Conservation (phyloP, 2,329 filamentous ascomycete genomes). For the Macrophomina phaseolina region DNA sequence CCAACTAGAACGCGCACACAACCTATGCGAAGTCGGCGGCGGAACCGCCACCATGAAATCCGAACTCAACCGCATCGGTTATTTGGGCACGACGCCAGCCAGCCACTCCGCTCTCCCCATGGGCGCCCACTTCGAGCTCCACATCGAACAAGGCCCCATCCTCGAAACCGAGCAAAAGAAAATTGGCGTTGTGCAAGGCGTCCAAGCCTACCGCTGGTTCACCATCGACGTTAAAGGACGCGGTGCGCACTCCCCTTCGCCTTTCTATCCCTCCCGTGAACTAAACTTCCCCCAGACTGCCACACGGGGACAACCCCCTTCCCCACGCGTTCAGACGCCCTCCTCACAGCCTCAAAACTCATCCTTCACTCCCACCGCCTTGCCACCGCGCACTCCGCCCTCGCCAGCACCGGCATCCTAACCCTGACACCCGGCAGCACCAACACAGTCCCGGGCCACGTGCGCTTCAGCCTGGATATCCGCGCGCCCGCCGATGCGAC, state of each 20-base stretch:
- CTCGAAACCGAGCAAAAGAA: conserved; percentile 68
- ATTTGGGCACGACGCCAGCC: conserved; percentile 64
- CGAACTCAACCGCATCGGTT: conserved; percentile 75
- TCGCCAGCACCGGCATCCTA: conserved; percentile 74
- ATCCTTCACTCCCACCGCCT: conserved; percentile 70
- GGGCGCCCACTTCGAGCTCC: conserved; percentile 80
- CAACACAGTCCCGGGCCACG: conserved; percentile 74
- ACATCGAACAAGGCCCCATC: conserved; percentile 84
- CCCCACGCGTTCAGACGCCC: conserved; percentile 68
- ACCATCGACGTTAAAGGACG: conserved; percentile 69
- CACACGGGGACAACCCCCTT: conserved; percentile 80
- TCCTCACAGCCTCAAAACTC: conserved; percentile 70
- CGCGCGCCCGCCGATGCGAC: conserved; percentile 63
- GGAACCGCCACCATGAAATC: conserved; percentile 67
- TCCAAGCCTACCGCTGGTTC: conserved; percentile 78
- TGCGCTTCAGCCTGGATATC: conserved; percentile 72
- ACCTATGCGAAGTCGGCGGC: conserved; percentile 66
- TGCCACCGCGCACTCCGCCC: conserved; percentile 63
- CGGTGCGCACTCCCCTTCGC: background rate
- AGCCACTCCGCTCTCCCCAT: conserved; percentile 67
- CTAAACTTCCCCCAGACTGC: conserved; percentile 54
- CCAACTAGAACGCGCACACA: conserved; percentile 65
- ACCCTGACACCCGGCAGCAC: conserved; percentile 70
- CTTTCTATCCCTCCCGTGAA: background rate
- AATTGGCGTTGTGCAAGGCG: conserved; percentile 73